These are phyloP conservation scores for Tylopilus sp. DNA, from an alignment of 768 basidiomycete genomes.

Conservation along the genomic window DNA sequence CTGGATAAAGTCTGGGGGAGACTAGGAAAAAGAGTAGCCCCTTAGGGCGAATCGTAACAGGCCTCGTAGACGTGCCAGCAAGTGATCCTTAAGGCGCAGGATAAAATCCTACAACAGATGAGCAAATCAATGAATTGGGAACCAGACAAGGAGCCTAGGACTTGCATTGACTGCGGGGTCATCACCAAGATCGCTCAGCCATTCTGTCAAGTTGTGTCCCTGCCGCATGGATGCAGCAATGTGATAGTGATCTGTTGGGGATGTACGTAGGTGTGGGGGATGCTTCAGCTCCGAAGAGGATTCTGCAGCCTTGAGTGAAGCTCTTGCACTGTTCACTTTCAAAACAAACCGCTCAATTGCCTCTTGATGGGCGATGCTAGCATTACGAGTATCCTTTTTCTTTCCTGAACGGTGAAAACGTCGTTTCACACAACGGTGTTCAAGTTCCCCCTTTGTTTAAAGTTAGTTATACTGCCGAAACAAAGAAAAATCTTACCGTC, in stretches of 20 bases:
- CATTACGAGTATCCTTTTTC: conserved; percentile 8
- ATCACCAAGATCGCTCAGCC: too few species aligned
- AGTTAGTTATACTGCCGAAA: too few species aligned
- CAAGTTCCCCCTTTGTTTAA: conserved; percentile 38
- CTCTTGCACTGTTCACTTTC: conserved; percentile 4
- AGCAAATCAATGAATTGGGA: conserved; percentile 27
- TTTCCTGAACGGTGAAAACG: conserved; percentile 37
- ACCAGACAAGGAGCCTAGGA: too few species aligned
- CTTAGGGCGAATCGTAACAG: too few species aligned
- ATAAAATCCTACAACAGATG: conserved; percentile 20
- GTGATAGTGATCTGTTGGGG: too few species aligned
- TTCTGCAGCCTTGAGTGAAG: neutral
- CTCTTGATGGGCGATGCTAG: conserved; percentile 28
- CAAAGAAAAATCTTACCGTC: neutral
- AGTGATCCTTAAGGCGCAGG: conserved; percentile 17
- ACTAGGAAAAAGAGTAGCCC: too few species aligned
- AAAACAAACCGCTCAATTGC: conserved; percentile 15
- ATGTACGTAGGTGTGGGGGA: too few species aligned
- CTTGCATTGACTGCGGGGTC: too few species aligned
- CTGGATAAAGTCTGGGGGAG: too few species aligned
- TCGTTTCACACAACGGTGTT: conserved; percentile 36
- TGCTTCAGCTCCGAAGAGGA: too few species aligned
- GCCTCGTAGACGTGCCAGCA: conserved; percentile 9
- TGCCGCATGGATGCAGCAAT: too few species aligned
- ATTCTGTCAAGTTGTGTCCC: too few species aligned